A percentile compares a stretch with the other conserved stretches of the same genome.
These are phyloP conservation scores for Piper longum DNA, from an alignment of 164 flowering plant species.

Conservation along the genomic window DNA sequence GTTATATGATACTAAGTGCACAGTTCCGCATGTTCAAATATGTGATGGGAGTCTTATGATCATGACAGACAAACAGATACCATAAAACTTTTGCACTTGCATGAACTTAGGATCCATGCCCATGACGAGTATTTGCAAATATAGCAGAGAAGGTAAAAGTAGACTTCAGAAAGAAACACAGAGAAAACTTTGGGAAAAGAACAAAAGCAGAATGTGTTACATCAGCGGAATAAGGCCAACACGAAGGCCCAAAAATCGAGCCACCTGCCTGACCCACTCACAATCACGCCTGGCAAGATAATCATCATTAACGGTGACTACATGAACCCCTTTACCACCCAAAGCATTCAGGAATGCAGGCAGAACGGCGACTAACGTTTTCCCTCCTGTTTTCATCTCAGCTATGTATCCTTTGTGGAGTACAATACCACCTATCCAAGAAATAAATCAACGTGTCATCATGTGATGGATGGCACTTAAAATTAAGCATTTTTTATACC, in stretches of 20 bases:
- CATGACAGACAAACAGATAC: too few relatives aligned
- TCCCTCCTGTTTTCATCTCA: constrained; percentile 99
- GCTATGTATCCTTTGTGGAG: constrained; percentile 98
- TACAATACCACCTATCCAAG: constrained; percentile 76
- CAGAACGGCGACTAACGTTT: constrained; percentile 91
- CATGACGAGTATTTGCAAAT: too few relatives aligned
- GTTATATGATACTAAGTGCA: too few relatives aligned
- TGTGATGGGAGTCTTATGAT: too few relatives aligned
- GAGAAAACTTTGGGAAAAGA: too few relatives aligned
- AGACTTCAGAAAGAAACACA: too few relatives aligned
- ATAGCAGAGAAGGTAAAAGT: too few relatives aligned
- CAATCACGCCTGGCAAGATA: constrained; percentile 95
- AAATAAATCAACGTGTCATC: neutral
- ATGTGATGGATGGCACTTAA: neutral
- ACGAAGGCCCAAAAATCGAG: constrained; percentile 93
- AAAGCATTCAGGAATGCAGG: constrained; percentile 96
- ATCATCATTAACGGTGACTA: constrained; percentile 96
- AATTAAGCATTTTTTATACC: constrained; percentile 36
- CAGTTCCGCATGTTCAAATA: too few relatives aligned
- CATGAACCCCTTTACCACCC: constrained; percentile 86
- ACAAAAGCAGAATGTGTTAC: constrained; percentile 24
- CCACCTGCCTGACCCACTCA: constrained; percentile 99
- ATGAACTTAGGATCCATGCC: too few relatives aligned
- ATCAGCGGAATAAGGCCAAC: constrained; percentile 99
- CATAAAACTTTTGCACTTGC: too few relatives aligned